Conservation (phyloP, 257 asterid species). For the Nicotiana knightiana region DNA sequence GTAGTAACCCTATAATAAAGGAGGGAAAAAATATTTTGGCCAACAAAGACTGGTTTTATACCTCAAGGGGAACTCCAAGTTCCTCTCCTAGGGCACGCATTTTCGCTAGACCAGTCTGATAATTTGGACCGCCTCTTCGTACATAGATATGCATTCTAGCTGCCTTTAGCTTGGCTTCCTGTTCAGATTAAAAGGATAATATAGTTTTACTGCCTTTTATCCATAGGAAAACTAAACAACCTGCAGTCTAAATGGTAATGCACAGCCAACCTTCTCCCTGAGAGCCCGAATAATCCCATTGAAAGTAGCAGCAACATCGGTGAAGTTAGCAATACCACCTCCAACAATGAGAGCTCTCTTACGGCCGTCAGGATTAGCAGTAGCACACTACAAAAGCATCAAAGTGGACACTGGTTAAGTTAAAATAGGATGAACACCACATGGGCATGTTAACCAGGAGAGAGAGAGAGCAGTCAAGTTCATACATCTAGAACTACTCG, state of each 20-base stretch:
- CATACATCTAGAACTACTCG: slow-evolving; percentile 87
- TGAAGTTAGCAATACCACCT: slow-evolving; percentile 90
- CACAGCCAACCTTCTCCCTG: slow-evolving; percentile 62
- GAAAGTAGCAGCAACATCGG: slow-evolving; percentile 91
- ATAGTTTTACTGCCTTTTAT: background rate
- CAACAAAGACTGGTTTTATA: slow-evolving; percentile 17
- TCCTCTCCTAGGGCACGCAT: slow-evolving; percentile 82
- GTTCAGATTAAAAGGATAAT: background rate
- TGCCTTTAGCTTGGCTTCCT: slow-evolving; percentile 77
- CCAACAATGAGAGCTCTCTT: slow-evolving; percentile 89
- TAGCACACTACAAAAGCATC: slow-evolving; percentile 58
- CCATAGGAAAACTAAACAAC: background rate
- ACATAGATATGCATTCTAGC: slow-evolving; percentile 76
- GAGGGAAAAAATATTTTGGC: background rate
- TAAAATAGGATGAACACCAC: slow-evolving; percentile 7
- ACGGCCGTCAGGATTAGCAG: slow-evolving; percentile 85
- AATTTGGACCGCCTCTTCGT: slow-evolving; percentile 92
- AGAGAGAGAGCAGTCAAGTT: slow-evolving; percentile 5
- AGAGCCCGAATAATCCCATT: slow-evolving; percentile 86
- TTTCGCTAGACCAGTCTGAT: slow-evolving; percentile 76
- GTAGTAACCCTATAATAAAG: background rate
- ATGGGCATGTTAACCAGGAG: background rate
- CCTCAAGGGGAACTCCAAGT: slow-evolving; percentile 81
- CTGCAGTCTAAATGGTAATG: background rate
- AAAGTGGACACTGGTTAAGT: slow-evolving; percentile 5